Conservation (phyloP, 495 filamentous ascomycete genomes). For the Venustampulla echinocandica region DNA sequence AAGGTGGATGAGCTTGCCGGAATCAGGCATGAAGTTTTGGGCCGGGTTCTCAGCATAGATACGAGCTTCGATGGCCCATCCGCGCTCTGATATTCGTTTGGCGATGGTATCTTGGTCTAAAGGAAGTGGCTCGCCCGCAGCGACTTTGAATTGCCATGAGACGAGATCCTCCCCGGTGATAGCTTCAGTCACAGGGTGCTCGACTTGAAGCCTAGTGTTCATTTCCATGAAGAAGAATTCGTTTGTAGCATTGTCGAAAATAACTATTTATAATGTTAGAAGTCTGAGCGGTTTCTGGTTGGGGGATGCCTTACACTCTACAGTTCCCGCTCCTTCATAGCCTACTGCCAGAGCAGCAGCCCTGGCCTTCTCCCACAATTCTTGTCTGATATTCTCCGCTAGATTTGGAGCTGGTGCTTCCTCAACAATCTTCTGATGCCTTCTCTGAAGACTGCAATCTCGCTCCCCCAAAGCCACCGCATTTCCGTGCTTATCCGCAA, state of each 20-base stretch:
- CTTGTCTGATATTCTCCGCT: conserved; percentile 65
- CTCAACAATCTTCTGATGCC: conserved; percentile 96
- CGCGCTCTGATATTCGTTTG: conserved; percentile 59
- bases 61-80: conserved; percentile 86
- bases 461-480: conserved; percentile 77
- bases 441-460: conserved; percentile 77
- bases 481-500: conserved; percentile 84
- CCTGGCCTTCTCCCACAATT: conserved; percentile 89
- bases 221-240: conserved; percentile 99
- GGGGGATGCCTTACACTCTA: conserved; percentile 52
- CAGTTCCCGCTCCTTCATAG: conserved; percentile 93
- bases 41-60: conserved; percentile 96
- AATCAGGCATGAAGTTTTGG: conserved; percentile 85
- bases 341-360: conserved; percentile 84
- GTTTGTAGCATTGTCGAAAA: conserved; percentile 90
- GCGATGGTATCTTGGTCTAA: conserved; percentile 78
- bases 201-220: conserved; percentile 95
- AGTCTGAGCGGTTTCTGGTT: neutral
- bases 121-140: conserved; percentile 78
- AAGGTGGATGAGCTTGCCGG: conserved; percentile 79
- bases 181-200: conserved; percentile 96
- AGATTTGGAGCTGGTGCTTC: conserved; percentile 90
- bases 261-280: conserved; percentile 29
- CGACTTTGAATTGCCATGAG: conserved; percentile 91
- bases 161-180: conserved; percentile 93